Conservation (phyloP, 805 yeast species). For the Saturnispora silvae region DNA sequence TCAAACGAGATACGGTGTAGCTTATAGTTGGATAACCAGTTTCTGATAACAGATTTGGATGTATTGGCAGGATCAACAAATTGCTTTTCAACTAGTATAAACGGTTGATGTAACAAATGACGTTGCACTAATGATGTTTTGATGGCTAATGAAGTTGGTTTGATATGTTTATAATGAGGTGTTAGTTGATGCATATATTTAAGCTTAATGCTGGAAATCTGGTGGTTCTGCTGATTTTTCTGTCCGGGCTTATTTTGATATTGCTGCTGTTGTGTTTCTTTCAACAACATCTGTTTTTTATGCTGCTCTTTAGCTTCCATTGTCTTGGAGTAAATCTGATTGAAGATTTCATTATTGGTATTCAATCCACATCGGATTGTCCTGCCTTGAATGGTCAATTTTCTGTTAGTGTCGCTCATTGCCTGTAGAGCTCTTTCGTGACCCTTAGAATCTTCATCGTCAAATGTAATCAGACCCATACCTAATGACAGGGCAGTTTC, state of each 20-base stretch:
- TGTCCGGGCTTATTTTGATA: slow-evolving; percentile 1
- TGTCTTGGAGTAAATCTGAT: slow-evolving; percentile 23
- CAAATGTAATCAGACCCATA: slow-evolving; percentile 51
- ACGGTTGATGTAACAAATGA: slow-evolving; percentile 52
- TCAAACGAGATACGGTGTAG: slow-evolving; percentile 56
- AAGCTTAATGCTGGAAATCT: slow-evolving; percentile 2
- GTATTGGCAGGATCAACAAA: slow-evolving; percentile 38
- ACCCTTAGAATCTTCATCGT: slow-evolving; percentile 43
- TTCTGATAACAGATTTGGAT: too few species aligned
- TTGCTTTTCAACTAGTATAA: slow-evolving; percentile 41
- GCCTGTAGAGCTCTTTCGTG: slow-evolving; percentile 38
- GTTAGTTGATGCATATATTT: slow-evolving; percentile 12
- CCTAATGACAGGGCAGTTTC: slow-evolving; percentile 72
- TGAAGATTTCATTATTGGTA: slow-evolving; percentile 29
- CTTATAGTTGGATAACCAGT: too few species aligned
- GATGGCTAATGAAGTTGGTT: slow-evolving; percentile 16
- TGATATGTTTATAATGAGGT: slow-evolving; percentile 25
- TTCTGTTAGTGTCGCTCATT: slow-evolving; percentile 28
- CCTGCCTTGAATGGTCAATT: slow-evolving; percentile 41
- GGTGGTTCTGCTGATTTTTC: too few species aligned
- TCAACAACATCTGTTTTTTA: slow-evolving; percentile 26
- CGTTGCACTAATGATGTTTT: too few species aligned
- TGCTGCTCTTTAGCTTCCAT: slow-evolving; percentile 28
- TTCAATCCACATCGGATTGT: slow-evolving; percentile 44
- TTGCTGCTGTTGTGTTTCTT: slow-evolving; percentile 14